Base-by-base conservation (phyloP, 768 basidiomycete species). In the Termitomyces heimii region DNA sequence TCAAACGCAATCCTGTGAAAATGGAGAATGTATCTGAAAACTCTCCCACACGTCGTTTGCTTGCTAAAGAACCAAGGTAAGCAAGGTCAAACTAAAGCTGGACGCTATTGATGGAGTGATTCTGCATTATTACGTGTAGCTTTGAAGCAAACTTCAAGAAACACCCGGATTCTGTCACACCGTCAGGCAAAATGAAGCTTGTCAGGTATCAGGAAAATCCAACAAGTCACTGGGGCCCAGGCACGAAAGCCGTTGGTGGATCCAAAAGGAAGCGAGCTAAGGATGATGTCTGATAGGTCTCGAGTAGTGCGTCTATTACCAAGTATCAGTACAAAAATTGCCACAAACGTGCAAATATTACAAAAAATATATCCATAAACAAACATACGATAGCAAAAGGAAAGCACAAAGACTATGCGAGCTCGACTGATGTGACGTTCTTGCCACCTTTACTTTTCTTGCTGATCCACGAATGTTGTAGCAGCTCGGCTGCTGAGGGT, bases 201-300 rank as follows among this genome's bases (percentile, higher is more conserved):
- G 89, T 95, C 1, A 79, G 93, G 39, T 97, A 95, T 71, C 94
- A 96, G 69, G 82, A 84, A 60, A 98, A 97, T 66, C 97, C 96
- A 5, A 79, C 84, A n/a, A 79, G 84, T 2, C 80, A 97, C 68
- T 99, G 97, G 97, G 96, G 96, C 0, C 97, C 96, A 0, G 89
- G 82, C 16, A 78, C 80, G 53, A 87, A 79, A 65, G 88, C 89
- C 4, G 61, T 59, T 24, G 64, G 45, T 66, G 75, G 60, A 47
- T 57, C 66, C 31, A 76, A 81, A 67, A 70, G 78, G 48, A 82
- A 80, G 62, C 69, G 77, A 18, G 68, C 65, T 0, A 65, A 70
- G 44, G 67, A 70, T 12, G 64, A 62, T 29, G 56, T 61, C 39
- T 57, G 24, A 56, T 28, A 18, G 16, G 39, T n/a, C 1, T 47